phyloP scores from a whole-genome alignment of 192 early-diverging fungal genomes.

The Cetraspora pellucida region DNA sequence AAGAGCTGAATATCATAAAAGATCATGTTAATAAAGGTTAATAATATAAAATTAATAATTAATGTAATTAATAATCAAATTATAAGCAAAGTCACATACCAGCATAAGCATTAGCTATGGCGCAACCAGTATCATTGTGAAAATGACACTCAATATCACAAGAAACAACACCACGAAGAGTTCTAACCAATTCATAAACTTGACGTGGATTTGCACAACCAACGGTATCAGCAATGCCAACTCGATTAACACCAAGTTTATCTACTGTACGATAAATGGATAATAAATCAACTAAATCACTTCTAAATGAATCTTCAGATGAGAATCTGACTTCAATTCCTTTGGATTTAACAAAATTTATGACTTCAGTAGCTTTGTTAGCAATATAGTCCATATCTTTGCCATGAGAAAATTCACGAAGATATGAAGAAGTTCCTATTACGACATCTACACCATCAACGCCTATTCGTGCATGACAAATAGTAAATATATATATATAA shows the following conservation, averaged over 20 bases:
- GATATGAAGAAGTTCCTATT: constrained; percentile 94
- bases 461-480: constrained; percentile 36
- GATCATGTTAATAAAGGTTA: not conserved
- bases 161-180: constrained; percentile 89
- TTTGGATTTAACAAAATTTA: constrained; percentile 93
- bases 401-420: constrained; percentile 98
- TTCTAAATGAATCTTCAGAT: constrained; percentile 97
- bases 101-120: constrained; percentile 96
- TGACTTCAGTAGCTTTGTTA: constrained; percentile 94
- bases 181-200: constrained; percentile 97
- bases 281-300: constrained; percentile 95
- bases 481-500: not conserved
- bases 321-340: constrained; percentile 98
- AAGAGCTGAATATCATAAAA: constrained; percentile 61
- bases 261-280: constrained; percentile 96
- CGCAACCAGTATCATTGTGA: constrained; percentile 99
- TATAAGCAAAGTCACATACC: constrained; percentile 35
- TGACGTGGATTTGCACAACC: constrained; percentile 98
- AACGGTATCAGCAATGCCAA: constrained; percentile 99
- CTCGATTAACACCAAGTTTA: constrained; percentile 97
- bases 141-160: constrained; percentile 99
- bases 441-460: constrained; percentile 98
- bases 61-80: too few species aligned
- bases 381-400: constrained; percentile 99
- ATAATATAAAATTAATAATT: too few species aligned